Conservation (phyloP, 257 asterid genomes). For the Fraxinus quadrangulata region DNA sequence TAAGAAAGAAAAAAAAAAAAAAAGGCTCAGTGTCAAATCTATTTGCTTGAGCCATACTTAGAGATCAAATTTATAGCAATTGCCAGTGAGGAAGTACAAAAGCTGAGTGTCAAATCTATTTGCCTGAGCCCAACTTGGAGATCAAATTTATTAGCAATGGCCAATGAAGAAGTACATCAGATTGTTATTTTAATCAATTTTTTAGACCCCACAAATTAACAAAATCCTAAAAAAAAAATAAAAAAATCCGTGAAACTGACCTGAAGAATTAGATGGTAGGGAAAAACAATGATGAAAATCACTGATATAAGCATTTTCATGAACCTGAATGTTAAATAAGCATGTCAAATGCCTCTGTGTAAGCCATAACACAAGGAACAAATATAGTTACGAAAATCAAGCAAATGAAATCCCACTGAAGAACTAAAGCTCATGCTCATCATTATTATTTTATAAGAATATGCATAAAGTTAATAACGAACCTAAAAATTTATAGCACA, state of each 20-base stretch:
- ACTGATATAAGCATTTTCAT: slow-evolving; percentile 89
- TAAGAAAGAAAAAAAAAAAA: too few species aligned
- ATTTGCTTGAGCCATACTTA: not conserved
- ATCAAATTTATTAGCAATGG: not conserved
- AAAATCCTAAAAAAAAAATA: slow-evolving; percentile 1
- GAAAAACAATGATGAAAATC: slow-evolving; percentile 94
- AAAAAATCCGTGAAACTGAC: slow-evolving; percentile 40
- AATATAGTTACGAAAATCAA: slow-evolving; percentile 8
- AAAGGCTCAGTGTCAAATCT: not conserved
- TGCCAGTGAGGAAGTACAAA: too few species aligned
- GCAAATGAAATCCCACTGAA: not conserved
- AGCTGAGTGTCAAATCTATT: not conserved
- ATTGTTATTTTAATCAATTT: not conserved
- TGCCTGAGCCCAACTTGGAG: not conserved
- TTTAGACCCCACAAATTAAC: not conserved
- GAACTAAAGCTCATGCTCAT: not conserved
- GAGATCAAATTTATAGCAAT: not conserved
- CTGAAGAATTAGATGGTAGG: slow-evolving; percentile 70
- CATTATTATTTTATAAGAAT: slow-evolving; percentile 1
- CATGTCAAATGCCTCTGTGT: slow-evolving; percentile 18
- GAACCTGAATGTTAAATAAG: slow-evolving; percentile 53
- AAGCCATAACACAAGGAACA: slow-evolving; percentile 10
- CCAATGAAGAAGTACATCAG: not conserved
- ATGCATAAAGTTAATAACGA: not conserved
- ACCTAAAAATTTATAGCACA: not conserved